phyloP scores from a whole-genome alignment of 306 rosid genomes.

The Trifolium pratense region DNA sequence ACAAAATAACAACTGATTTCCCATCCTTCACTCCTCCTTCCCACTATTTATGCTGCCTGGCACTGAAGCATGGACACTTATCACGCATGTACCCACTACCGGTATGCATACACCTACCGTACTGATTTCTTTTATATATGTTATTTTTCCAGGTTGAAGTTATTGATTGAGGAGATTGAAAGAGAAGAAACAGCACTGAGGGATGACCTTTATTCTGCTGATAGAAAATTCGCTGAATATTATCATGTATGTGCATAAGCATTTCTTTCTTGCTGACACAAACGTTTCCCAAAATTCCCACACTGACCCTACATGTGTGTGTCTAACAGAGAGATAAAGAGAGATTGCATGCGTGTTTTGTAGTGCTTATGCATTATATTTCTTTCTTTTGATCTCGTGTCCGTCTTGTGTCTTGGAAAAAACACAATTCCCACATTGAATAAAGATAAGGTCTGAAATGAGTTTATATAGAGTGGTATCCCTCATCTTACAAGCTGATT shows the following conservation, averaged over 20 bases:
- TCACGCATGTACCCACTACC: too few species aligned
- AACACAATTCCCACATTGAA: too few species aligned
- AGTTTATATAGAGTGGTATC: too few species aligned
- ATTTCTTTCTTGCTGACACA: slow-evolving; percentile 35
- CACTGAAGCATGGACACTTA: too few species aligned
- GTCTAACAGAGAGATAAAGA: background rate
- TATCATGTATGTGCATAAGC: slow-evolving; percentile 61
- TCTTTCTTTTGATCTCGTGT: slow-evolving; percentile 1
- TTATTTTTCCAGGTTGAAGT: slow-evolving; percentile 68
- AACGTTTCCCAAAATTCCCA: slow-evolving; percentile 10
- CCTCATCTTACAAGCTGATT: too few species aligned
- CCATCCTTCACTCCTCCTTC: background rate
- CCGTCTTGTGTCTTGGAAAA: too few species aligned
- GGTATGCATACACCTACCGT: too few species aligned
- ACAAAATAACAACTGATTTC: background rate
- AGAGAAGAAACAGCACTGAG: slow-evolving; percentile 85
- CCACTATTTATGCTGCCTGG: background rate
- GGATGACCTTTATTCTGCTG: slow-evolving; percentile 84
- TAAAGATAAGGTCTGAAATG: too few species aligned
- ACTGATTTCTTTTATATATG: slow-evolving; percentile 26
- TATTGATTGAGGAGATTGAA: slow-evolving; percentile 84
- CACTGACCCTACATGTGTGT: background rate
- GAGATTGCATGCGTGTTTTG: slow-evolving; percentile 17
- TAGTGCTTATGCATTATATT: slow-evolving; percentile 33
- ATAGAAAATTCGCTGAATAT: slow-evolving; percentile 87